Evolutionary conservation across 2,329 filamentous ascomycete genomes (phyloP), one percentile per base, ranked within the genome.

Genomic region (Reticulascus tulasneorum): DNA sequence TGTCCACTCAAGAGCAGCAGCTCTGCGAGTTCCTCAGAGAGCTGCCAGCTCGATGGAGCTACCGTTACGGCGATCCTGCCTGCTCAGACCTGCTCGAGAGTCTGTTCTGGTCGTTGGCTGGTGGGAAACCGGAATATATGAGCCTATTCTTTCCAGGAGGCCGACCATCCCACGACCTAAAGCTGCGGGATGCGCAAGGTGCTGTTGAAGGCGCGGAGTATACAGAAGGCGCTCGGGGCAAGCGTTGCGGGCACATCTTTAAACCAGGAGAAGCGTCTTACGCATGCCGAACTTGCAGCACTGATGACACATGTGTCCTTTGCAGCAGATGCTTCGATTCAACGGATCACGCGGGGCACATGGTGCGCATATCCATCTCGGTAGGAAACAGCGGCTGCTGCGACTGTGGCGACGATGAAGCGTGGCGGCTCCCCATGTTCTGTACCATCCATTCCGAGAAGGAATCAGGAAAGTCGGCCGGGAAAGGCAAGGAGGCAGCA

Each of bases 211-310:
- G 93, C 9, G 88, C 91, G 21, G 94, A 98, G 60, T 98, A 97
- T 58, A 93, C 88, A 15, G 85, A 91, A 48, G 84, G 86, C 7
- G 93, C 93, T 11, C 80, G 88, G 48, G 93, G 94, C 37, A 94
- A 94, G 62, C 83, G 89, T 29, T 98, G 93, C 59, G 94, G 93
- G 5, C 94, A 98, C 67, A 97, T 98, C 45, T 95, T 98, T 73
- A 91, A 91, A 63, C 75, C 79, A 11, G 93, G 91, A 33, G 93
- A 98, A 67, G 90, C 89, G 38, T 91, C 88, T 40, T 98, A 97
- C 60, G 77, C 84, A 51, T 98, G 93, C 71, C 85, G 89, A 51
- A 97, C 91, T 9, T 98, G 93, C 62, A 88, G 88, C 30, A 81
- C 84, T 28, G 94, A 98, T 60, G 91, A 96, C 47, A 97, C 93